Conservation (phyloP, 768 basidiomycete species). For the Tylopilus sp. region DNA sequence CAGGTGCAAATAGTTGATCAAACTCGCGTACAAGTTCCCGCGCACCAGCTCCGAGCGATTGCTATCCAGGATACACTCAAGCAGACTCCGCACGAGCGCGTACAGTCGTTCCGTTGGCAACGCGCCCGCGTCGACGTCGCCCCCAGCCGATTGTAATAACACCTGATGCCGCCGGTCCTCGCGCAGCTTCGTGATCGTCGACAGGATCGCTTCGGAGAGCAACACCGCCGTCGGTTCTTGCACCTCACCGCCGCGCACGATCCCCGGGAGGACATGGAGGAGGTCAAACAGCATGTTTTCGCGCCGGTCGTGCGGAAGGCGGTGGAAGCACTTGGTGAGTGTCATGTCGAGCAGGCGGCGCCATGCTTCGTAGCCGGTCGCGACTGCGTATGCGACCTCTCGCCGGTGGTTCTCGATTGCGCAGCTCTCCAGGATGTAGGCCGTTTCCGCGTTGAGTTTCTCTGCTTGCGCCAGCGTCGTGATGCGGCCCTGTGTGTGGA, state of each 20-base stretch:
- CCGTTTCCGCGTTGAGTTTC: constrained; percentile 63
- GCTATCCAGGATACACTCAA: constrained; percentile 73
- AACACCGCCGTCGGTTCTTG: constrained; percentile 75
- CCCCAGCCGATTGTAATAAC: constrained; percentile 60
- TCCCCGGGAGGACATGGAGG: constrained; percentile 75
- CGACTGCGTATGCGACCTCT: constrained; percentile 68
- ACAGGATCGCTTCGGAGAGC: constrained; percentile 77
- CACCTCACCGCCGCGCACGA: constrained; percentile 60
- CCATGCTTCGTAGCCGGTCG: constrained; percentile 79
- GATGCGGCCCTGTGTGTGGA: constrained; percentile 67
- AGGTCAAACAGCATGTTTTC: constrained; percentile 92
- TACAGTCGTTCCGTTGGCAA: constrained; percentile 80
- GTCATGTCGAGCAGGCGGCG: constrained; percentile 79
- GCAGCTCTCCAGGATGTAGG: constrained; percentile 79
- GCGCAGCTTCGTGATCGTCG: constrained; percentile 83
- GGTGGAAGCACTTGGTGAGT: constrained; percentile 81
- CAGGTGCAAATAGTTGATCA: constrained; percentile 90
- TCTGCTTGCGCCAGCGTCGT: constrained; percentile 60
- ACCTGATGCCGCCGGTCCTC: constrained; percentile 75
- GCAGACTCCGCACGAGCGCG: constrained; percentile 64
- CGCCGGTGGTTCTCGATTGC: constrained; percentile 87
- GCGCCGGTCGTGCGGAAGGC: constrained; percentile 74
- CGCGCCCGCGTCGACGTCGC: constrained; percentile 59
- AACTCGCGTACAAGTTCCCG: constrained; percentile 90
- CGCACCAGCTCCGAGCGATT: constrained; percentile 83